Evolutionary conservation across 805 yeast genomes (phyloP), one percentile per base, ranked within the genome.

Genomic region (Hanseniaspora jakobsenii): DNA sequence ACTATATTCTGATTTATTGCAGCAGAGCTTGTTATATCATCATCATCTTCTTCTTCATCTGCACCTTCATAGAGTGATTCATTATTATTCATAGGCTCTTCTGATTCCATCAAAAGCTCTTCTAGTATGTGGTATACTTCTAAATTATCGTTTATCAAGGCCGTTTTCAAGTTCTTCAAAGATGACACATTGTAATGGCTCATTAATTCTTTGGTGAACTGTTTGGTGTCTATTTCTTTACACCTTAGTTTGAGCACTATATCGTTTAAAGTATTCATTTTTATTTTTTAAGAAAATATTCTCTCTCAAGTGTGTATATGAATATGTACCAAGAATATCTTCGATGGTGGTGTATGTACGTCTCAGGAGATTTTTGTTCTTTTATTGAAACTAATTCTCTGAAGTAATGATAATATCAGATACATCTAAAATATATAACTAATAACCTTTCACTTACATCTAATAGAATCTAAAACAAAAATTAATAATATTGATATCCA

Each of bases 51-150:
- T 18, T 32, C 28, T 13, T 14, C 22, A 8, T 24, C 9, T 24
- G 14, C 36, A 12, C 22, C 32, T 5, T 31, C 42, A 10, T 37
- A 29, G 27, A 28, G 18, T 19, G 30, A 39, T 5, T 38, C 43
- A 5, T n/a, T 23, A n/a, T 32, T 39, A 7, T n/a, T 5, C 13
- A 38, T 37, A 18, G 31, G 27, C 18, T 31, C 44, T 19, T 34
- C 44, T 6, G 38, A 32, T 5, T 34, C 18, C 10, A 44, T 13
- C 6, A 44, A 14, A 2, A 38, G 14, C 8, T 24, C 22, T 23
- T 42, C 46, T n/a, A 42, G 14, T 9, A 35, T 28, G 18, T 9
- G 22, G 23, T 19, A 42, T 3, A 28, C 27, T 17, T 42, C 46
- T 6, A 9, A 21, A 22, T 34, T 29, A n/a, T 34, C 35, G 22